Percentiles rank a stretch among this genome's conserved stretches.
phyloP scores from a whole-genome alignment of 2,329 filamentous ascomycete genomes.

The Sclerotiophoma versabilis region DNA sequence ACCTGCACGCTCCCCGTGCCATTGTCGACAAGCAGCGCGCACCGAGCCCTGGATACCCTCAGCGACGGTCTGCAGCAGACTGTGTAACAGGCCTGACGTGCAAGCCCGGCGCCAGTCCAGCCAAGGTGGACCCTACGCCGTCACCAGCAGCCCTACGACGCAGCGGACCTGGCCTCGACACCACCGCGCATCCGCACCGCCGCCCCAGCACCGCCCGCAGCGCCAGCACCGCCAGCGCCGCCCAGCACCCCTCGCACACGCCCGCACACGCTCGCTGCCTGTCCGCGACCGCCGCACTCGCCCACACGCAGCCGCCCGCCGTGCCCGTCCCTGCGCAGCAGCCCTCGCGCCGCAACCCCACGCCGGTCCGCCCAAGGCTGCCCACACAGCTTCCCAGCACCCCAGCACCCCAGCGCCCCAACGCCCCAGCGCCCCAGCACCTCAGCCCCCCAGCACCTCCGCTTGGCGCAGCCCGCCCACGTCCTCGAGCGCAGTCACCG shows the following conservation, averaged over 20 bases:
- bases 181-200: constrained; percentile 1
- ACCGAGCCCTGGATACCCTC: not conserved
- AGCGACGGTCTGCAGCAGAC: not conserved
- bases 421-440: not conserved
- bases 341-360: constrained; percentile 25
- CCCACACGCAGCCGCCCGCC: not conserved
- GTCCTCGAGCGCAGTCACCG: not conserved
- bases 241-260: not conserved
- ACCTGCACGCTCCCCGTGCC: constrained; percentile 6
- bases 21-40: constrained; percentile 11
- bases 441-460: not conserved
- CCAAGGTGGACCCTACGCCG: constrained; percentile 3
- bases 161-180: constrained; percentile 4
- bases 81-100: not conserved
- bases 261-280: not conserved
- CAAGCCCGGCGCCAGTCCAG: not conserved
- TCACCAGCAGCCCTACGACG: constrained; percentile 6
- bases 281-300: not conserved
- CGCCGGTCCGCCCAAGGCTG: constrained; percentile 32
- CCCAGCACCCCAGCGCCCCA: no score
- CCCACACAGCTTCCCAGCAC: not conserved
- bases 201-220: not conserved
- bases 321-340: constrained; percentile 7
- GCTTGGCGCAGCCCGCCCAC: not conserved
- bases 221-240: not conserved